Percentiles rank a stretch among this genome's conserved stretches.
phyloP scores from a whole-genome alignment of 495 filamentous ascomycete species.

The Hypoxylon perforatum region DNA sequence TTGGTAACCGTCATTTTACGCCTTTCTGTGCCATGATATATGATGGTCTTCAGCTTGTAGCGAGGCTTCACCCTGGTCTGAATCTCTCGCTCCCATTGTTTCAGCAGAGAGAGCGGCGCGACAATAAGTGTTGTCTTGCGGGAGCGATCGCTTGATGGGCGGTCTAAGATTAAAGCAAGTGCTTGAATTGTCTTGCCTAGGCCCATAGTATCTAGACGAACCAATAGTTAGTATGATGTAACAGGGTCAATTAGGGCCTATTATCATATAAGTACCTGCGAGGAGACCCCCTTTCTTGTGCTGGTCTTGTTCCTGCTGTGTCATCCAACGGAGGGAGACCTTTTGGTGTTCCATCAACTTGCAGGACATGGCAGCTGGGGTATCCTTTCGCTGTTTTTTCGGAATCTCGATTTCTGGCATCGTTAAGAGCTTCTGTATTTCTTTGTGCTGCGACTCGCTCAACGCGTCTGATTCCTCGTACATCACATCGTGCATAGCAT shows the following conservation, averaged over 20 bases:
- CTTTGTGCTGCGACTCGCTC: constrained; percentile 15
- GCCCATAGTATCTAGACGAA: constrained; percentile 82
- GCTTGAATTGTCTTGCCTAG: constrained; percentile 95
- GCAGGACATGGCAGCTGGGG: constrained; percentile 72
- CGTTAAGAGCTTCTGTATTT: constrained; percentile 31
- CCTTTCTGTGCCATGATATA: constrained; percentile 71
- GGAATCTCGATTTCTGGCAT: constrained; percentile 42
- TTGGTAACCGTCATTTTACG: constrained; percentile 61
- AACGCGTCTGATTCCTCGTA: too few relatives aligned
- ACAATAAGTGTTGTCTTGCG: constrained; percentile 84
- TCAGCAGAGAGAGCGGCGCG: constrained; percentile 85
- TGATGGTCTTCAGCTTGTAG: constrained; percentile 71
- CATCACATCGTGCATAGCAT: too few relatives aligned
- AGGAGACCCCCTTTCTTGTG: constrained; percentile 83
- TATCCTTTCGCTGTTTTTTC: constrained; percentile 46
- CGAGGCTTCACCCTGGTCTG: constrained; percentile 69
- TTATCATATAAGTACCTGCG: constrained; percentile 53
- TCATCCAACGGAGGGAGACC: constrained; percentile 83
- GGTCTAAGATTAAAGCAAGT: constrained; percentile 82
- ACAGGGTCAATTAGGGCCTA: neutral
- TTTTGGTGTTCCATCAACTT: constrained; percentile 85
- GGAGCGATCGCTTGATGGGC: constrained; percentile 66
- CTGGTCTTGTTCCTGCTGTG: constrained; percentile 75
- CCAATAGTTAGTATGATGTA: constrained; percentile 3
- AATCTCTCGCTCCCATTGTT: constrained; percentile 92